Base-by-base conservation (phyloP, 73 alveolate species). In the Paramecium biaurelia region DNA sequence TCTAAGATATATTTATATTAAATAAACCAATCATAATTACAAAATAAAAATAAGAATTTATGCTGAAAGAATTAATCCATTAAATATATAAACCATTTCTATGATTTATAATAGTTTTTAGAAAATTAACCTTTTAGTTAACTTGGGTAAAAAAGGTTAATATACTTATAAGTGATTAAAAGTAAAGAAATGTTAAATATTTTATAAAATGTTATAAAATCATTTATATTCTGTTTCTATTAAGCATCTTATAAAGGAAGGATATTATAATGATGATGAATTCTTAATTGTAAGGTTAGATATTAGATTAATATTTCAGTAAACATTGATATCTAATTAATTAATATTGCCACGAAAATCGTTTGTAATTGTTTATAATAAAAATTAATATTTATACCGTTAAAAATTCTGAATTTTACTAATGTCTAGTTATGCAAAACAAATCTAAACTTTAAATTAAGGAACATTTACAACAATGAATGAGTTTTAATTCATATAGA, bases 401-500 rank as follows among this genome's bases (percentile, higher is more conserved):
- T 63, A 63, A 63, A n/a, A 30, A 53, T 63, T 30, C 49, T 32
- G 26, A 26, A 7, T 63, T 47, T 30, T 30, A 30, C 26, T 30
- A 32, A 63, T 63, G 84, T 26, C 26, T 63, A 63, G 84, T 63
- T 72, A 34, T 72, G 86, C 86, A n/a, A 72, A 42, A 30, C 18
- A 32, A 37, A 79, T 79, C 42, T 79, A 79, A 47, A 43, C 90
- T 2, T 79, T 42, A 28, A 79, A 79, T 79, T 30, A 28, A 79
- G 90, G 90, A 23, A 12, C 26, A 21, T 79, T 79, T 45, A 43
- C 70, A 79, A 79, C 76, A 10, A 32, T 79, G 72, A 79, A 47
- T 38, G 90, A 79, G n/a, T 79, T 79, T 45, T 20, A 79, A 79
- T 79, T n/a, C 90, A 79, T 79, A 9, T 24, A 32, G 12, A 89